Evolutionary conservation across 805 yeast species (phyloP).

Genomic region (Cyberlindnera veronae): DNA sequence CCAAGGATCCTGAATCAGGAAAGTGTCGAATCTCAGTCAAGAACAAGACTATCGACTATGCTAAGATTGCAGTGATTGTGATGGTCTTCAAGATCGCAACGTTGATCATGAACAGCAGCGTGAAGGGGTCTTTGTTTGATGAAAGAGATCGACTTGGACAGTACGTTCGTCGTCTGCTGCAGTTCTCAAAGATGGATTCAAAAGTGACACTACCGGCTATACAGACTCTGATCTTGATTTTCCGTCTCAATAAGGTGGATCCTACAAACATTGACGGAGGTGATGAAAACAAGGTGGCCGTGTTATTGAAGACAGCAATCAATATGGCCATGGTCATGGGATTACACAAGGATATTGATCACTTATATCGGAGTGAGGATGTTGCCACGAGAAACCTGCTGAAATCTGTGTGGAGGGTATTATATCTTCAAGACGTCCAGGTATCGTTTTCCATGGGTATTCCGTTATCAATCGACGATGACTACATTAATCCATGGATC

Average conservation of each 20-base stretch:
- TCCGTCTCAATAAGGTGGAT: conserved; percentile 15
- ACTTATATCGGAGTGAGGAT: conserved; percentile 12
- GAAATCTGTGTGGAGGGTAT: conserved; percentile 19
- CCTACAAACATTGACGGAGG: conserved; percentile 25
- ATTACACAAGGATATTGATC: conserved; percentile 22
- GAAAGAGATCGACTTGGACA: conserved; percentile 13
- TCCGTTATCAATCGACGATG: conserved; percentile 23
- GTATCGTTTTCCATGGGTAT: conserved; percentile 21
- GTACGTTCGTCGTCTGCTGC: conserved; percentile 17
- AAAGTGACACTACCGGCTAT: conserved; percentile 22
- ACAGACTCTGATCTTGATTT: conserved; percentile 20
- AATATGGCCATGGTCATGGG: conserved; percentile 27
- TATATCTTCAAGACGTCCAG: conserved; percentile 18
- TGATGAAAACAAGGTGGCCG: conserved; percentile 18
- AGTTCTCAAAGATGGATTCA: conserved; percentile 9
- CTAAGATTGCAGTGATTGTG: conserved; percentile 21
- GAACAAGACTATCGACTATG: conserved; percentile 18
- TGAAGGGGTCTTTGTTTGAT: conserved; percentile 8
- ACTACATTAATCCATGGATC: conserved; percentile 5
- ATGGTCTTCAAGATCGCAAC: conserved; percentile 12
- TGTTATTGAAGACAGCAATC: conserved; percentile 19
- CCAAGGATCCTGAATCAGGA: conserved; percentile 5
- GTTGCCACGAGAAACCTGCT: conserved; percentile 2
- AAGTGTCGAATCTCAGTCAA: conserved; percentile 9
- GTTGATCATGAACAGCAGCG: conserved; percentile 7